These are phyloP conservation scores for Spathaspora gorwiae DNA, from an alignment of 805 yeast species.

Conservation along the genomic window DNA sequence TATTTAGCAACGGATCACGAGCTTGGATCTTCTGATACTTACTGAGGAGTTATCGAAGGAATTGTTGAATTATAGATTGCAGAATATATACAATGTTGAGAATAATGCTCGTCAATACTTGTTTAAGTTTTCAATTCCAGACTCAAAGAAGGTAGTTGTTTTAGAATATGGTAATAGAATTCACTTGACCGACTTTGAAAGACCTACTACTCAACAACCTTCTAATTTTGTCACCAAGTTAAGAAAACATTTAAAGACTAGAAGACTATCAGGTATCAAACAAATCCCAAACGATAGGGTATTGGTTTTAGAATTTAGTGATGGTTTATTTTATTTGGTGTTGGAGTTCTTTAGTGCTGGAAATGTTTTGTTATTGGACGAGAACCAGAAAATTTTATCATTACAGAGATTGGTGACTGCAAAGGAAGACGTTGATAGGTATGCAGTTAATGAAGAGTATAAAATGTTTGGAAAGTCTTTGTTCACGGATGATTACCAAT, in stretches of 20 bases:
- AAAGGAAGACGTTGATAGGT: slow-evolving; percentile 55
- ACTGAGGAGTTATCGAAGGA: slow-evolving; percentile 58
- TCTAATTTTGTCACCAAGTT: slow-evolving; percentile 81
- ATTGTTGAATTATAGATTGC: slow-evolving; percentile 64
- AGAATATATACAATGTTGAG: slow-evolving; percentile 78
- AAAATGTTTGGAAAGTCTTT: slow-evolving; percentile 51
- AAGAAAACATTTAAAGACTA: slow-evolving; percentile 79
- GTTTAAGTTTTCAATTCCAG: slow-evolving; percentile 78
- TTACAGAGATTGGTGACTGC: slow-evolving; percentile 78
- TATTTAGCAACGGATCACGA: slow-evolving; percentile 73
- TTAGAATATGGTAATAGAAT: slow-evolving; percentile 84
- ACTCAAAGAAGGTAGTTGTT: slow-evolving; percentile 69
- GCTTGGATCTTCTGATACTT: slow-evolving; percentile 73
- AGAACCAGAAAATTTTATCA: slow-evolving; percentile 60
- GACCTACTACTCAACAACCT: slow-evolving; percentile 78
- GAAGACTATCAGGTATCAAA: slow-evolving; percentile 65
- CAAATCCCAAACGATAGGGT: slow-evolving; percentile 80
- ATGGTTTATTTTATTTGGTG: slow-evolving; percentile 72
- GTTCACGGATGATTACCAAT: slow-evolving; percentile 25
- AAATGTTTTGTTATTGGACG: slow-evolving; percentile 74
- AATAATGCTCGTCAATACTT: slow-evolving; percentile 68
- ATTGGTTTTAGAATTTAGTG: slow-evolving; percentile 79
- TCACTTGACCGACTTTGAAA: slow-evolving; percentile 73
- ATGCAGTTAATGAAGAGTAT: slow-evolving; percentile 74
- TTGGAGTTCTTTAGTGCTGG: slow-evolving; percentile 96